Conservation (phyloP, 2,329 filamentous ascomycete species). For the Leptographium flavum region DNA sequence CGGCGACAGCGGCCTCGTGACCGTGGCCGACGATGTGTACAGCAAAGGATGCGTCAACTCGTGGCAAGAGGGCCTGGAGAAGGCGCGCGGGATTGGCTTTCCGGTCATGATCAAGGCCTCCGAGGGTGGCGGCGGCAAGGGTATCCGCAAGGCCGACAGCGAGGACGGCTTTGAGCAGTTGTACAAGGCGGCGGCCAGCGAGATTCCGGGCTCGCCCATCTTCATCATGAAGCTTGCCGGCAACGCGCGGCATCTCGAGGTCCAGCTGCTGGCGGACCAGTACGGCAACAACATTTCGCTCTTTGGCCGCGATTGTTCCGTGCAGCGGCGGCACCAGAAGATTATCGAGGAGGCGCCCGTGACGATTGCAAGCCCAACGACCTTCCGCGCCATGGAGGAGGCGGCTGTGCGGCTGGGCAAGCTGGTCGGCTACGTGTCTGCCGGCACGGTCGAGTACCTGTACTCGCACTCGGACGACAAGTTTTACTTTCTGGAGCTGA, state of each 20-base stretch:
- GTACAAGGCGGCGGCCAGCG: slow-evolving; percentile 91
- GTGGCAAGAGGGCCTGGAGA: slow-evolving; percentile 77
- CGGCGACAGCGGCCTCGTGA: slow-evolving; percentile 76
- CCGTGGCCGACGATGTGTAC: slow-evolving; percentile 75
- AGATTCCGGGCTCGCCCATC: slow-evolving; percentile 96
- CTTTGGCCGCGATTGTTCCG: slow-evolving; percentile 96
- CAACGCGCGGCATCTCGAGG: slow-evolving; percentile 91
- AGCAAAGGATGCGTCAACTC: slow-evolving; percentile 81
- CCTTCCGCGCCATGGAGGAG: slow-evolving; percentile 93
- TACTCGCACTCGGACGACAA: slow-evolving; percentile 97
- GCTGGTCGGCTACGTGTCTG: slow-evolving; percentile 95
- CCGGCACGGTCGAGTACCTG: slow-evolving; percentile 95
- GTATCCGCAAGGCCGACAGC: slow-evolving; percentile 84
- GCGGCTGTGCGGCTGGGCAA: slow-evolving; percentile 87
- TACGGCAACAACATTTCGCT: slow-evolving; percentile 99
- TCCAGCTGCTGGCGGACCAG: slow-evolving; percentile 93
- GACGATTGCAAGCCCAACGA: slow-evolving; percentile 78
- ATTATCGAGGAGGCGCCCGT: slow-evolving; percentile 99
- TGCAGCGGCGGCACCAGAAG: slow-evolving; percentile 96
- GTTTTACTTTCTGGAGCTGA: slow-evolving; percentile 98
- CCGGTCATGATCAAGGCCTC: slow-evolving; percentile 99
- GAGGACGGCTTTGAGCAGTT: slow-evolving; percentile 75
- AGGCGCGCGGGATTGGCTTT: slow-evolving; percentile 85
- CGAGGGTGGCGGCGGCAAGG: slow-evolving; percentile 96
- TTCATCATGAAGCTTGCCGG: slow-evolving; percentile 99